phyloP scores from a whole-genome alignment of 2,329 filamentous ascomycete genomes.

The Cladophialophora psammophila region DNA sequence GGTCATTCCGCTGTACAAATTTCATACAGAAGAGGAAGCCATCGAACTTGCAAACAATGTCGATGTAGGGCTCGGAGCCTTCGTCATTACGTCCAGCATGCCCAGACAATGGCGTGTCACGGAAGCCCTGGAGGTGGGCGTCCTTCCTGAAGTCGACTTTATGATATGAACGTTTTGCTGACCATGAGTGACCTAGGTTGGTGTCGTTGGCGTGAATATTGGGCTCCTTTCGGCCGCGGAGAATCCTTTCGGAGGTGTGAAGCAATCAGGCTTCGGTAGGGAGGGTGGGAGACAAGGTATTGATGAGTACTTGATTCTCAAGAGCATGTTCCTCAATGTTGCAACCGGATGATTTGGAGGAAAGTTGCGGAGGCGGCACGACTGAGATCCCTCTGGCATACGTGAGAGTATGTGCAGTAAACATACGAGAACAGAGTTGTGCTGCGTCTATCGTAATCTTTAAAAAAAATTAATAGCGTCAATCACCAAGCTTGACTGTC shows the following conservation, averaged over 20 bases:
- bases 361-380: neutral
- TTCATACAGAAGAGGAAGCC: slow-evolving; percentile 65
- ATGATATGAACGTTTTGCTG: neutral
- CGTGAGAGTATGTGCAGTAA: neutral
- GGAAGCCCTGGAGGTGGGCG: slow-evolving; percentile 79
- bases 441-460: too few relatives aligned
- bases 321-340: slow-evolving; percentile 54
- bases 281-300: slow-evolving; percentile 50
- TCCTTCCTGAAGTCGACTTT: slow-evolving; percentile 46
- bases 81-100: slow-evolving; percentile 59
- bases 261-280: slow-evolving; percentile 40
- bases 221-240: slow-evolving; percentile 64
- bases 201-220: slow-evolving; percentile 72
- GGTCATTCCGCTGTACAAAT: slow-evolving; percentile 46
- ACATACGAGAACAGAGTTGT: too few relatives aligned
- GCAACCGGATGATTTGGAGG: neutral
- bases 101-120: slow-evolving; percentile 68
- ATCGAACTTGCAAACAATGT: slow-evolving; percentile 62
- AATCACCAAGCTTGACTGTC: too few relatives aligned
- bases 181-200: slow-evolving; percentile 62
- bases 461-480: too few relatives aligned
- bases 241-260: slow-evolving; percentile 45
- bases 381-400: neutral
- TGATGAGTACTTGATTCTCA: slow-evolving; percentile 76
- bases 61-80: slow-evolving; percentile 63